These are phyloP conservation scores for Plasmodium chabaudi DNA, from an alignment of 169 alveolate genomes.

Conservation along the genomic window DNA sequence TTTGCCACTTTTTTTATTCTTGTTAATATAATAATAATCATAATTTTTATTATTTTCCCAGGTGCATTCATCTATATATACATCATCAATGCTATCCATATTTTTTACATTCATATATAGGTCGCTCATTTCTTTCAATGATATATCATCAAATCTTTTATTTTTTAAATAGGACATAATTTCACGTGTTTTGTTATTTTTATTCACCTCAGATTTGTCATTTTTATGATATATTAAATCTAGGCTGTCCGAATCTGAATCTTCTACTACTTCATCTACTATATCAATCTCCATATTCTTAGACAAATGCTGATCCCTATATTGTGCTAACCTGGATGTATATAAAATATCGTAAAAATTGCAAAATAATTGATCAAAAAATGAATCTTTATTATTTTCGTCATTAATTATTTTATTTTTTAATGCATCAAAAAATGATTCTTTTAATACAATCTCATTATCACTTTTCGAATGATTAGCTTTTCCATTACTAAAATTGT, in stretches of 20 bases:
- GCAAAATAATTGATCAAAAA: constrained; percentile 47
- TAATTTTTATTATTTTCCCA: background rate
- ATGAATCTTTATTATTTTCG: constrained; percentile 38
- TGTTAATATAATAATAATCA: background rate
- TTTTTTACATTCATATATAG: background rate
- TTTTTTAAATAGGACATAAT: background rate
- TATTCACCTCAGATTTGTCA: background rate
- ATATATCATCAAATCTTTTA: background rate
- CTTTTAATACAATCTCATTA: constrained; percentile 6
- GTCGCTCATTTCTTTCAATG: background rate
- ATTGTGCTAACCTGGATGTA: background rate
- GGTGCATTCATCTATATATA: background rate
- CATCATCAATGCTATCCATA: background rate
- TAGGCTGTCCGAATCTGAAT: constrained; percentile 30
- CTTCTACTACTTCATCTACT: constrained; percentile 5
- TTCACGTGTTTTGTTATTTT: background rate
- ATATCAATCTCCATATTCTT: constrained; percentile 17
- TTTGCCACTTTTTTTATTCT: background rate
- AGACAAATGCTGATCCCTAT: background rate
- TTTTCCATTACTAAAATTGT: background rate
- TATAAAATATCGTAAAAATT: constrained; percentile 33
- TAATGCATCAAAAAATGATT: constrained; percentile 43
- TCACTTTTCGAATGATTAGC: constrained; percentile 1
- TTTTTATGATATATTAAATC: background rate
- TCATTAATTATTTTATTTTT: constrained; percentile 20